Evolutionary conservation across 2,329 filamentous ascomycete species (phyloP).

Genomic region (Beauveria sp.): DNA sequence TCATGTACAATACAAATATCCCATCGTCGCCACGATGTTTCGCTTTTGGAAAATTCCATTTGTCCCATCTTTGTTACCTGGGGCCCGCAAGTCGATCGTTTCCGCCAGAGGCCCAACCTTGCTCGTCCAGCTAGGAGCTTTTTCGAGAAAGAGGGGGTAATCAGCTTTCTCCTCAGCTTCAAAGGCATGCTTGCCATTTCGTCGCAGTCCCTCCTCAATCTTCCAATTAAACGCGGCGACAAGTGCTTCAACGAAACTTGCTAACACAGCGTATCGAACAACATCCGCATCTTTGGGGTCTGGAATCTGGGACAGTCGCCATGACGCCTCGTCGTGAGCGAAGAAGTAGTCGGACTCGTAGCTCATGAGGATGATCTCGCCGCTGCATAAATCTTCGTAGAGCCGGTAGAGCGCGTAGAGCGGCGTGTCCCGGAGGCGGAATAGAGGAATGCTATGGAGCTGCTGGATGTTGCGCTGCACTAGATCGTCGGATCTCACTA

Average conservation of each 20-base stretch:
- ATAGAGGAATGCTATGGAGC: background rate
- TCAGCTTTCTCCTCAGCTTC: background rate
- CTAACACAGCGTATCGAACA: background rate
- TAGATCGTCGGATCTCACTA: background rate
- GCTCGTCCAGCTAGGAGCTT: background rate
- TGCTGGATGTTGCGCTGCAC: background rate
- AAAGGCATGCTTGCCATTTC: background rate
- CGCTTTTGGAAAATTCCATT: background rate
- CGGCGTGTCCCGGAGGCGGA: background rate
- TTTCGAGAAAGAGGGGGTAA: background rate
- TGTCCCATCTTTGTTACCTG: background rate
- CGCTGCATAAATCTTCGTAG: background rate
- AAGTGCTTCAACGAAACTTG: background rate
- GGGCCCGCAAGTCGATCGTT: background rate
- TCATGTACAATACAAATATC: background rate
- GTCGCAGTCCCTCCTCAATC: background rate
- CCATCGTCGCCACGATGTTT: background rate
- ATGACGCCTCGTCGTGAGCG: background rate
- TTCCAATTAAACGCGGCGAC: background rate
- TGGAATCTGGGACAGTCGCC: background rate
- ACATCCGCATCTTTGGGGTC: background rate
- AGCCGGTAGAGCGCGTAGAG: background rate
- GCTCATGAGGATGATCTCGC: background rate
- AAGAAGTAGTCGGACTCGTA: background rate
- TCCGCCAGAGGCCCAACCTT: conserved; percentile 1